Conservation (phyloP, 805 yeast species). For the Cyberlindnera bimundalis region DNA sequence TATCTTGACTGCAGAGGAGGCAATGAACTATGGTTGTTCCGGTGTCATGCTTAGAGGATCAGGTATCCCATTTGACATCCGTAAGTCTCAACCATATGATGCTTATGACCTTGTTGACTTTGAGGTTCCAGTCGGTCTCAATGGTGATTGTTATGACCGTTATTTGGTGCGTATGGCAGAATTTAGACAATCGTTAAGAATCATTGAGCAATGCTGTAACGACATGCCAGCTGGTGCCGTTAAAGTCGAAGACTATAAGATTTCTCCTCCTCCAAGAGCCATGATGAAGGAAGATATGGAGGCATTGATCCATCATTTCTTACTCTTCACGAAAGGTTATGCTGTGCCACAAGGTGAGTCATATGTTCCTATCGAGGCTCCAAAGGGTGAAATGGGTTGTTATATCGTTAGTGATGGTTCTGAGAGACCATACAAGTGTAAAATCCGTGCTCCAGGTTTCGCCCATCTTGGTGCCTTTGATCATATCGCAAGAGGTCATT, state of each 20-base stretch:
- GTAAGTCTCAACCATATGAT: slow-evolving; percentile 86
- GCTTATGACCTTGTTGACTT: slow-evolving; percentile 85
- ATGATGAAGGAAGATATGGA: slow-evolving; percentile 92
- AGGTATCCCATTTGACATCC: slow-evolving; percentile 82
- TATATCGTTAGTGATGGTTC: slow-evolving; percentile 85
- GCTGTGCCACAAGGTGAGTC: slow-evolving; percentile 90
- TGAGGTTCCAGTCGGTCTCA: slow-evolving; percentile 80
- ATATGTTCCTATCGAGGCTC: slow-evolving; percentile 88
- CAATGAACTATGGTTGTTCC: slow-evolving; percentile 71
- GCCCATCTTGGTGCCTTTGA: slow-evolving; percentile 89
- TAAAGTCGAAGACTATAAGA: slow-evolving; percentile 86
- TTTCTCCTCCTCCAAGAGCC: slow-evolving; percentile 76
- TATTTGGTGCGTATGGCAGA: slow-evolving; percentile 87
- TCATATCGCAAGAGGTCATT: slow-evolving; percentile 80
- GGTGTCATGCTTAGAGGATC: slow-evolving; percentile 93
- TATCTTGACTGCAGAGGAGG: slow-evolving; percentile 80
- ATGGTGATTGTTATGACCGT: slow-evolving; percentile 91
- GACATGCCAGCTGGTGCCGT: slow-evolving; percentile 92
- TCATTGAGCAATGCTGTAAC: slow-evolving; percentile 85
- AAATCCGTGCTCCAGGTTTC: slow-evolving; percentile 92
- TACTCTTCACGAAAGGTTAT: slow-evolving; percentile 83
- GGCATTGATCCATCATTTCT: slow-evolving; percentile 84
- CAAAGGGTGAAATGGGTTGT: slow-evolving; percentile 94
- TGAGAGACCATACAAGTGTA: slow-evolving; percentile 89
- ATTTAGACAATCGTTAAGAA: slow-evolving; percentile 86